Base-by-base conservation (phyloP, 2,329 filamentous ascomycete species). In the Penicillium sp. region DNA sequence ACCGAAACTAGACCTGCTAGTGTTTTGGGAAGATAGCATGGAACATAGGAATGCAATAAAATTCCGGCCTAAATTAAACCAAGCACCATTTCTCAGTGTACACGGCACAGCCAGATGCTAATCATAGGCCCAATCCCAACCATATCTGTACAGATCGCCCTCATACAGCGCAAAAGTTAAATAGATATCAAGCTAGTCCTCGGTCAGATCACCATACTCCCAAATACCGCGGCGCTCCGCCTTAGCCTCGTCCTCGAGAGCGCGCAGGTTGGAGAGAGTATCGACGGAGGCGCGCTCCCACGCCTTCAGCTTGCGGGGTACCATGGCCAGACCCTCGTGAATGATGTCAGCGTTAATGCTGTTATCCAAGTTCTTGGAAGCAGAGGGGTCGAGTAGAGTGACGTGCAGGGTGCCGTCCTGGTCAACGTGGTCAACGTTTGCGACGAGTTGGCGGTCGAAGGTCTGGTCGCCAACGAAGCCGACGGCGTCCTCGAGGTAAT, bases 121-220 rank as follows among this genome's bases (percentile, higher is more conserved):
- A 43, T 40, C 31, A 47, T 31, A 40, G 31, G 54, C 24, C 50
- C 34, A 29, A 55, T 34, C 56, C 53, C 55, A 51, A 37, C 34
- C 31, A 37, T 56, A 52, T 61, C 57, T 64, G 55, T 66, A 64
- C 61, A 66, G 46, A 57, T 59, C 38, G n/a, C 51, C 52, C 55
- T 37, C 38, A 32, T 37, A 45, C 46, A 55, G 57, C 34, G 32
- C 39, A 38, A 53, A 47, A 43, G 34, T 52, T 8, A 50, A 53
- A 55, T 46, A 61, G 38, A 38, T 47, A 55, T n/a, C 46, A 56
- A 16, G 46, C 53, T 85, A 92, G 70, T 96, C 91, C 79, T 96
- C 92, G 14, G 91, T 96, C 70, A 96, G 82, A 74, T 97, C 94
- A 65, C 94, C 94, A 76, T 97, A 99, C 82, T 99, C 94, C 92